These are phyloP conservation scores for Solanum peruvianum DNA, from an alignment of 257 asterid species.

Conservation along the genomic window DNA sequence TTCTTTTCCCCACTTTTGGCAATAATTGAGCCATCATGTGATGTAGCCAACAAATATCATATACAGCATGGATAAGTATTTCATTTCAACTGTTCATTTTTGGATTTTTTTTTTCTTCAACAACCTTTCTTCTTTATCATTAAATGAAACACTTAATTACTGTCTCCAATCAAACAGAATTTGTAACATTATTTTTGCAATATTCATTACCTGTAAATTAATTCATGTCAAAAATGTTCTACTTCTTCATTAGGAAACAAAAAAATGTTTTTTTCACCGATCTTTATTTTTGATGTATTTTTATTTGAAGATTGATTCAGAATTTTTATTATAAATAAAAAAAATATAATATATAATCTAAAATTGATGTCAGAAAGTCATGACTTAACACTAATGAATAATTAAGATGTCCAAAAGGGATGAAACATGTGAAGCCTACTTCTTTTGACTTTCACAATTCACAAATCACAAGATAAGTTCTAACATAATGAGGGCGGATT, in stretches of 20 bases:
- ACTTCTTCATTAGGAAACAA: neutral
- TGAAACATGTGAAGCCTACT: constrained; percentile 2
- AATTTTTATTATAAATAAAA: no score
- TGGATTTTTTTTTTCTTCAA: neutral
- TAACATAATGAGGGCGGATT: neutral
- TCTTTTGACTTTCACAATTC: constrained; percentile 1
- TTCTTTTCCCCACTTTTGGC: neutral
- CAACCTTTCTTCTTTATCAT: neutral
- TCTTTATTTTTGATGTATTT: no score
- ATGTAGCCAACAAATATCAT: neutral
- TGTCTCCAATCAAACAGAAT: neutral
- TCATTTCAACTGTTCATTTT: neutral
- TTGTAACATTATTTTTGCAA: neutral
- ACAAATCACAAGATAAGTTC: neutral
- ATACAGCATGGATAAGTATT: neutral
- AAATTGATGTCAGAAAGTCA: neutral
- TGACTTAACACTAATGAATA: neutral
- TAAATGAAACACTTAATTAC: neutral
- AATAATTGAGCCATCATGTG: neutral
- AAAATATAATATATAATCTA: no score
- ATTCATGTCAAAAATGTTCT: neutral
- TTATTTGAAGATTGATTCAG: accelerated
- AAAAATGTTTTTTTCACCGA: neutral
- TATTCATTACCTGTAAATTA: neutral
- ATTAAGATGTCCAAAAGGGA: neutral